phyloP scores from a whole-genome alignment of 2,329 filamentous ascomycete genomes.

The Rugonectria rugulosa region DNA sequence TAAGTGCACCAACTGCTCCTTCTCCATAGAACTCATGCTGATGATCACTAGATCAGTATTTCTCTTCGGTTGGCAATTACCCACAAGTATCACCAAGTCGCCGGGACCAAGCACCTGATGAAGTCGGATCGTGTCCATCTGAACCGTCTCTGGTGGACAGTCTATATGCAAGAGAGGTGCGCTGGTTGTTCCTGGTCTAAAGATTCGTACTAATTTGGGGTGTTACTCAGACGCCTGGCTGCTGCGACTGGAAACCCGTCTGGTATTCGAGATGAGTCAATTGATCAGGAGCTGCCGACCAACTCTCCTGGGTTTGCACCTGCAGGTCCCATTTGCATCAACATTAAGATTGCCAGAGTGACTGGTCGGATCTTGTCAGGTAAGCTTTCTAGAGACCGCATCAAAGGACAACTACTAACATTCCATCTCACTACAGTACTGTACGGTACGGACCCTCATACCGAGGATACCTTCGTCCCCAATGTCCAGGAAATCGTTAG shows the following conservation, averaged over 20 bases:
- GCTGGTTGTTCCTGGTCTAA: background rate
- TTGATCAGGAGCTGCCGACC: conserved; percentile 35
- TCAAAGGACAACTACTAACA: fast-evolving
- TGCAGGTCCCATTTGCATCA: conserved; percentile 38
- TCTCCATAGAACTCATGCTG: background rate
- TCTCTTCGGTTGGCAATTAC: conserved; percentile 39
- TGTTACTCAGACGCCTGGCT: conserved; percentile 27
- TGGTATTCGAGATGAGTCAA: conserved; percentile 35
- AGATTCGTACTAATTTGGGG: background rate
- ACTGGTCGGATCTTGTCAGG: conserved; percentile 39
- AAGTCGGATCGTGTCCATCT: conserved; percentile 34
- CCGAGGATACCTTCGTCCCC: conserved; percentile 41
- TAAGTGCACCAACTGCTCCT: background rate
- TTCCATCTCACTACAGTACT: conserved; percentile 28
- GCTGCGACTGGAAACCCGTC: conserved; percentile 38
- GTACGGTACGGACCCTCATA: conserved; percentile 41
- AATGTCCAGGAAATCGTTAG: conserved; percentile 43
- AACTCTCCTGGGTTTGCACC: conserved; percentile 41
- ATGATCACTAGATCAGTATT: conserved; percentile 33
- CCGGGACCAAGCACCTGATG: conserved; percentile 36
- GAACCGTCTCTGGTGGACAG: conserved; percentile 20
- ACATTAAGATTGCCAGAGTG: conserved; percentile 37
- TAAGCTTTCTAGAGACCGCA: background rate
- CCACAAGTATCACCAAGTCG: conserved; percentile 40
- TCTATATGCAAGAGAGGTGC: conserved; percentile 38